Base-by-base conservation (phyloP, 768 basidiomycete species). In the Chlorophyllum brunneum region DNA sequence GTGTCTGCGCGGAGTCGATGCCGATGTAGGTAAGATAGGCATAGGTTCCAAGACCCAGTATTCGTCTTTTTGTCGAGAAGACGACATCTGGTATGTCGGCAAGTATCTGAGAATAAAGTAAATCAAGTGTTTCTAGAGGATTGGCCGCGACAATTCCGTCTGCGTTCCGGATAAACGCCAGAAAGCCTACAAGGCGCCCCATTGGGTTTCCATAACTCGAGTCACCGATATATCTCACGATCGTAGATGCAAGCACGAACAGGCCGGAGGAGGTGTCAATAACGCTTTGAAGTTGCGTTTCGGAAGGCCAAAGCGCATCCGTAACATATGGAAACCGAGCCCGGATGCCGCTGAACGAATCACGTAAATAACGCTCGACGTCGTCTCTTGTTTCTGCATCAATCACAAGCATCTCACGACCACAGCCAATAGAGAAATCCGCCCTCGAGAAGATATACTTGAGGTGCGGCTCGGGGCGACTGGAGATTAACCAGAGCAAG, bases 101-200 rank as follows among this genome's bases (percentile, higher is more conserved):
- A n/a, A 52, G 31, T 13, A 52, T 52, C 5, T 22, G 30, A 8
- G 41, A 33, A n/a, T 52, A 52, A 22, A 52, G 30, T 9, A 39
- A 18, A 22, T 52, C 51, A n/a, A 52, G 51, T 7, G 30, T 20
- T n/a, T 18, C 37, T 18, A 54, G 39, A 5, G 44, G 52, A 18
- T 33, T 54, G 13, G 24, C 11, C 6, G 11, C 24, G 10, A 6
- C 46, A 23, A 37, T 7, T n/a, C 20, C 9, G 23, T 48, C 2
- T 3, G 34, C 13, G 23, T 26, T 10, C 24, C n/a, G 4, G 33
- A 48, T 48, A 22, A 48, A 37, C 8, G 7, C 15, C 46, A 48
- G 24, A 11, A 37, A 26, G 20, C 22, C 34, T 7, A 4, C 2
- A 8, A 48, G 46, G 22, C 34, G 46, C 8, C 2, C n/a, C 5